Evolutionary conservation across 78 protist species (phyloP), one percentile per base, ranked within the genome.

Genomic region (Emiliania huxleyi): DNA sequence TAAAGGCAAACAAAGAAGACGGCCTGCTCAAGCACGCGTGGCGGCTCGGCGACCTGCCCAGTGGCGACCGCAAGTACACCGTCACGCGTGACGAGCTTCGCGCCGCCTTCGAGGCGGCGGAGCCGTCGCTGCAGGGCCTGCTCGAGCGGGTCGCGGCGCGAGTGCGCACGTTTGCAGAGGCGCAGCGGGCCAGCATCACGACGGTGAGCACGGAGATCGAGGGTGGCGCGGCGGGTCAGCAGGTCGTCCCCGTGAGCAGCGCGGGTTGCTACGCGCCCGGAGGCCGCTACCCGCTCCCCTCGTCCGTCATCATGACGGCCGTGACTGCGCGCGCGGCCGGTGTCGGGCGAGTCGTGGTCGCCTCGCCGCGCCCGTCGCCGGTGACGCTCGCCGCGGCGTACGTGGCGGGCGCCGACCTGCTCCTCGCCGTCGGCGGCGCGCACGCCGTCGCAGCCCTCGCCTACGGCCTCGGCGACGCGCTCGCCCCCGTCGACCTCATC

Each of bases 361-460:
- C 96, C 22, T 92, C 93, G 35, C 96, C 96, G 23, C 90, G 85
- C 33, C 96, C 96, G 18, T 1, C 56, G 21, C 44, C 8, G 33
- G 29, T 95, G 38, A 90, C 93, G 33, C 69, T 69, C 22, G 96
- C 91, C 37, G 94, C 95, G 19, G 91, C 92, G n/a, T 69, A 88
- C 90, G 77, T 88, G 4, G 91, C 94, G 12, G 77, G 18, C n/a
- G 84, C 40, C 22, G 75, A 55, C 52, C 37, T 1, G n/a, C 49
- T 73, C 37, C 88, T 75, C 33, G 15, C 88, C 12, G 48, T 22
- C 3, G 97, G 98, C 44, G 98, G 98, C 23, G 98, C 97, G 25
- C 97, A 96, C 88, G 98, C 97, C 46, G 92, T 97, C 73, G 96
- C 95, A 0, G 95, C 96, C 4, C 25, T 97, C 38, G 96, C 98